Evolutionary conservation across 2,329 filamentous ascomycete species (phyloP), one percentile per base, ranked within the genome.

Genomic region (Fusarium globosum): DNA sequence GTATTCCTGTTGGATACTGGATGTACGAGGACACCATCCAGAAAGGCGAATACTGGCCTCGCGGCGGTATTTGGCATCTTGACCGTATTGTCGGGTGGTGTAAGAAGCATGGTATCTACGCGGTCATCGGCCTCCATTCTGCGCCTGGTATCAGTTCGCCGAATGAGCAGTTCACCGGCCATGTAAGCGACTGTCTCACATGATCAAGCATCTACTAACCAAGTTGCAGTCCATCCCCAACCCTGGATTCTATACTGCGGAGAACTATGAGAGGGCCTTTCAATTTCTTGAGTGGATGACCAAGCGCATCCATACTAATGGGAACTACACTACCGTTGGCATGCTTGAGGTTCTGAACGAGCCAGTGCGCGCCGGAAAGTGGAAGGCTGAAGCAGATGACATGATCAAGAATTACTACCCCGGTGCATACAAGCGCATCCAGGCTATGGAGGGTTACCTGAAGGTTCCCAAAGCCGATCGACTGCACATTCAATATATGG

Each of bases 341-440:
- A 90, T 88, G 85, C 80, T 91, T 20, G 85, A 88, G 76, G 82
- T 91, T 15, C 81, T 90, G 61, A 91, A 91, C 74, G 89, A 91
- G 77, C 89, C 89, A 7, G 78, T 86, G 18, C 83, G 51, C 3
- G 62, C 48, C 4, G 35, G 43, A 2, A 63, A 53, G 33, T 71
- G 68, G 68, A 55, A 68, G 33, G 41, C 41, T 2, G 51, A 71
- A n/a, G 68, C 69, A 7, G 63, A 57, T 18, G 76, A 79, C 10
- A 77, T 79, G 75, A 74, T 78, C 18, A 68, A 72, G 38, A 71
- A 71, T 4, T 79, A 77, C 21, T 79, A 79, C 13, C 78, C 78
- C 0, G 57, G 57, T 7, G 78, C 76, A 20, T 79, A 73, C 14
- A 67, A 73, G 4, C 71, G 77, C 12, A 88, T 91, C 71, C 87